Evolutionary conservation across 2,329 filamentous ascomycete genomes (phyloP), one percentile per base, ranked within the genome.

Genomic region (Coleophoma eucalyptorum): DNA sequence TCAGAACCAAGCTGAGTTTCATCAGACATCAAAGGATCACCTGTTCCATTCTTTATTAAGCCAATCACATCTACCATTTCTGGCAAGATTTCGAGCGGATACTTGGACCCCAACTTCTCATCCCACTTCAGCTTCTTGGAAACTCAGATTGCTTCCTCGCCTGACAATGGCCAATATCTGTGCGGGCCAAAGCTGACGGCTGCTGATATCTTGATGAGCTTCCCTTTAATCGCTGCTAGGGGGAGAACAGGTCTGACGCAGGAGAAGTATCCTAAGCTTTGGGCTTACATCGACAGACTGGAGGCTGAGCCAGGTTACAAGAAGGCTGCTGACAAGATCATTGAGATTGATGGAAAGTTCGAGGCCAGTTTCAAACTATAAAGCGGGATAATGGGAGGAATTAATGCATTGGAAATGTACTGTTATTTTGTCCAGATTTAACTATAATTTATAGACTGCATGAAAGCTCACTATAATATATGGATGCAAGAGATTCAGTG

Each of bases 11-110:
- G 18, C 16, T 46, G 26, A 21, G 45, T 43, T 11, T 37, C 31
- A 12, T 26, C 18, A 64, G 71, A 78, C 77, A 73, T 84, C 54
- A 72, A 73, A 54, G 72, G 70, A 19, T 71, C 79, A 0, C 75
- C 80, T 0, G 76, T 85, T 0, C 84, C 84, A 0, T 89, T 88
- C 74, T 87, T 89, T 72, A 71, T 89, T 62, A 83, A 79, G 56
- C 84, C 84, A 2, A 74, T 89, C 53, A 82, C 83, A 13, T 68
- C 69, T 5, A 68, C 72, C 5, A 76, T 89, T 18, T 78, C 78
- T 7, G 41, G 48, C 51, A 72, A 72, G 48, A 66, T 82, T 32
- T 67, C 75, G 13, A 57, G 56, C 1, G 52, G 60, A 11, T 80
- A 74, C 60, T 65, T 80, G 35, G 68, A 72, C 35, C 68, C 69